phyloP scores from a whole-genome alignment of 164 flowering plant species.

The Kingdonia uniflora region DNA sequence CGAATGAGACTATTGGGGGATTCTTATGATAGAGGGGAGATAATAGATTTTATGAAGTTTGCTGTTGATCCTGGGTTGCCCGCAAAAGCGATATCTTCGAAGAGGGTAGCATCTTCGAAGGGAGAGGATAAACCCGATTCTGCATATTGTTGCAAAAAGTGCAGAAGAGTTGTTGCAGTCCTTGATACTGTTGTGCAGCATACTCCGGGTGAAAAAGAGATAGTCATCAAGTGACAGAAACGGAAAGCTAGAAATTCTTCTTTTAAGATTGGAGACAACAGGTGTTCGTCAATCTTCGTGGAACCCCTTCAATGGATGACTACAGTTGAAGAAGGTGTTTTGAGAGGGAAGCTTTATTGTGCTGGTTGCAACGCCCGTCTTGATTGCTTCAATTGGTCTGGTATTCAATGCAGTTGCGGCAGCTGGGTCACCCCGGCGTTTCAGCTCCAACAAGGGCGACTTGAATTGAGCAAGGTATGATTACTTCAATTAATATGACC shows the following conservation, averaged over 20 bases:
- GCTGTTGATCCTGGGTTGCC: slow-evolving; percentile 80
- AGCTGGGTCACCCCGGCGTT: slow-evolving; percentile 98
- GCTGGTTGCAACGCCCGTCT: slow-evolving; percentile 76
- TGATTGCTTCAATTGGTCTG: slow-evolving; percentile 96
- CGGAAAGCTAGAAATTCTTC: slow-evolving; percentile 50
- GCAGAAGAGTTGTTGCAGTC: slow-evolving; percentile 77
- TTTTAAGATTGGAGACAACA: slow-evolving; percentile 40
- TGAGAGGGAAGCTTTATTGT: slow-evolving; percentile 86
- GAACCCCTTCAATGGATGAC: slow-evolving; percentile 97
- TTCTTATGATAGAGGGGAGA: slow-evolving; percentile 61
- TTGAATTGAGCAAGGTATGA: slow-evolving; percentile 73
- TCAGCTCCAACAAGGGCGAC: slow-evolving; percentile 57
- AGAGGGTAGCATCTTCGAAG: slow-evolving; percentile 18
- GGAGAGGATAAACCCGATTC: slow-evolving; percentile 18
- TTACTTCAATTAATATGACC: too few species aligned
- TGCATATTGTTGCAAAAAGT: slow-evolving; percentile 85
- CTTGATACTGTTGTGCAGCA: slow-evolving; percentile 66
- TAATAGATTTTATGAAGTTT: slow-evolving; percentile 64
- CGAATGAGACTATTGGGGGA: slow-evolving; percentile 31
- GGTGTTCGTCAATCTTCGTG: slow-evolving; percentile 84
- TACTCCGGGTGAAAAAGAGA: slow-evolving; percentile 85
- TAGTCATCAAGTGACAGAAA: slow-evolving; percentile 69
- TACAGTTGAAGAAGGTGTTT: slow-evolving; percentile 88
- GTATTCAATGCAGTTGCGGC: slow-evolving; percentile 95
- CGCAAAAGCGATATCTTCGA: slow-evolving; percentile 20